Evolutionary conservation across 2,329 filamentous ascomycete genomes (phyloP).

Genomic region (Aciculosporium take): DNA sequence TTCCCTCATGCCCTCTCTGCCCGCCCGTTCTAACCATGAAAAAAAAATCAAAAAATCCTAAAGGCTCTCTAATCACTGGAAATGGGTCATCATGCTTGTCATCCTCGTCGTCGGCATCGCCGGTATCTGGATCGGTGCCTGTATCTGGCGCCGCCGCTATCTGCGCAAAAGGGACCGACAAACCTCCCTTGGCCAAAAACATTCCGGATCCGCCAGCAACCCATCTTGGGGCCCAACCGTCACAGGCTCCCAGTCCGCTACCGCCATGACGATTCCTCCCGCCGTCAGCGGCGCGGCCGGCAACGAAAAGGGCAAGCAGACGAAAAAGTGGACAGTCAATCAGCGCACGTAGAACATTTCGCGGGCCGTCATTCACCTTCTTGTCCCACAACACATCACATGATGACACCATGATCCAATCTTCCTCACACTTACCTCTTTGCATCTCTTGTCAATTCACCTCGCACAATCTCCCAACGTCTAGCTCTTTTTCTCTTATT

Average conservation of each 20-base stretch:
- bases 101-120: constrained; percentile 56
- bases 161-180: constrained; percentile 52
- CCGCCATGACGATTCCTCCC: constrained; percentile 10
- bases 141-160: constrained; percentile 60
- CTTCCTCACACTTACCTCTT: neutral
- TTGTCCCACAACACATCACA: neutral
- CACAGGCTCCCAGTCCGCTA: constrained; percentile 10
- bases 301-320: constrained; percentile 22
- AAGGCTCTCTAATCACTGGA: constrained; percentile 57
- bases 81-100: constrained; percentile 73
- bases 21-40: neutral
- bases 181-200: constrained; percentile 21
- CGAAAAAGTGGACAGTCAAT: constrained; percentile 33
- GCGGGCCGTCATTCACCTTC: no score
- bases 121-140: constrained; percentile 50
- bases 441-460: neutral
- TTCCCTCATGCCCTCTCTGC: neutral
- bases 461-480: no score
- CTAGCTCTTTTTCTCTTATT: no score
- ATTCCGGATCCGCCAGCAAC: constrained; percentile 21
- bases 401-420: neutral
- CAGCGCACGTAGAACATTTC: constrained; percentile 24
- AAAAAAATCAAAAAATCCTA: neutral
- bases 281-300: no score
- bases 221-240: constrained; percentile 23